Conservation (phyloP, 352 stramenopile species). For the Aphanomyces stellatus region DNA sequence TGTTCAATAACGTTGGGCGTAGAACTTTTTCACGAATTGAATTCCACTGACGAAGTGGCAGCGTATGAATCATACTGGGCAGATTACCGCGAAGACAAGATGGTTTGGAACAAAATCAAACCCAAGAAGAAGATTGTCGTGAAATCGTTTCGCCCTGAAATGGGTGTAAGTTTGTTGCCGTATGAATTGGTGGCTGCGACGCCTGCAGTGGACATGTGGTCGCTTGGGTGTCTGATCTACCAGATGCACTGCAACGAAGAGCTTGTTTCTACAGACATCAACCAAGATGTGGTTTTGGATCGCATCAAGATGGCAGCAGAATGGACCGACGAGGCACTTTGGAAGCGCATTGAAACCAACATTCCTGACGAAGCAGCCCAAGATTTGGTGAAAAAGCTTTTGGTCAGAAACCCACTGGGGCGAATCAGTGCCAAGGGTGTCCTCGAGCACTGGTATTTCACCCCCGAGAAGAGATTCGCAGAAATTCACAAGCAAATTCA, state of each 20-base stretch:
- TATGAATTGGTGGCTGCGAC: slow-evolving; percentile 4
- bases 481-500: no score
- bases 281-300: slow-evolving; percentile 7
- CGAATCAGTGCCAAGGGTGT: background rate
- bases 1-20: background rate
- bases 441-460: slow-evolving; percentile 14
- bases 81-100: background rate
- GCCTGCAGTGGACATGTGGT: slow-evolving; percentile 18
- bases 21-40: slow-evolving; percentile 18
- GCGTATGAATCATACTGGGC: background rate
- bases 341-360: slow-evolving; percentile 3
- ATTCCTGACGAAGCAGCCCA: slow-evolving; percentile 1
- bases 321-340: slow-evolving; percentile 19
- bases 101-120: background rate
- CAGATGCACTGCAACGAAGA: slow-evolving; percentile 9
- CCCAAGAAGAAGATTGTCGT: background rate
- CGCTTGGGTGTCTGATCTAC: slow-evolving; percentile 21
- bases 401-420: background rate
- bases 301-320: background rate
- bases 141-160: background rate
- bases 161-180: background rate
- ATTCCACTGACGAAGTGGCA: background rate
- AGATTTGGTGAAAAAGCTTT: slow-evolving; percentile 13
- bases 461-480: no score
- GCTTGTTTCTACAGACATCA: slow-evolving; percentile 1